Conservation (phyloP, 2,329 filamentous ascomycete species). For the Fusarium illudens region DNA sequence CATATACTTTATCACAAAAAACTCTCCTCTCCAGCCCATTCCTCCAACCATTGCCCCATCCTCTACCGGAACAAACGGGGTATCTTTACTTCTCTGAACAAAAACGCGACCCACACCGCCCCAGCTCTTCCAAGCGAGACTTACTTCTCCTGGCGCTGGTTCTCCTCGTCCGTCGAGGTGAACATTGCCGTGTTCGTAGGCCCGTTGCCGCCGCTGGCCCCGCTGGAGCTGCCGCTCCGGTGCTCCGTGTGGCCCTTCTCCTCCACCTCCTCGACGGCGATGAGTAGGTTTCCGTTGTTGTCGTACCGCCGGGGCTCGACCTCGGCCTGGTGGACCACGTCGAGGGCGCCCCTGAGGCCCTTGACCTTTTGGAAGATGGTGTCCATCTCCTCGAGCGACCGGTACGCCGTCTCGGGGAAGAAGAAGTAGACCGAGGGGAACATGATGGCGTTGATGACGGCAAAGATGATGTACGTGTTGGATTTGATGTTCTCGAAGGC, state of each 20-base stretch:
- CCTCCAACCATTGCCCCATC: background rate
- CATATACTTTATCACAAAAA: conserved; percentile 4
- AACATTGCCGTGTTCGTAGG: conserved; percentile 41
- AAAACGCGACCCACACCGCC: background rate
- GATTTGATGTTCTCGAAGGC: conserved; percentile 65
- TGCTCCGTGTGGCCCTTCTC: conserved; percentile 48
- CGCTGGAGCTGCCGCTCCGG: conserved; percentile 41
- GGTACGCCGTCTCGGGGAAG: conserved; percentile 71
- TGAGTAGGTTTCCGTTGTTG: conserved; percentile 66
- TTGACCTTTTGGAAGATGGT: conserved; percentile 67
- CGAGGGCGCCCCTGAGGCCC: conserved; percentile 50
- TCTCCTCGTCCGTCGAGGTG: conserved; percentile 47
- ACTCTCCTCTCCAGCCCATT: background rate
- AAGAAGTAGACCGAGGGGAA: conserved; percentile 67
- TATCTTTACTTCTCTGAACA: conserved; percentile 7
- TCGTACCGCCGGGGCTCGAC: conserved; percentile 65
- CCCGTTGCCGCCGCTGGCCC: conserved; percentile 25
- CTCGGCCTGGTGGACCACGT: conserved; percentile 49
- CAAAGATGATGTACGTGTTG: conserved; percentile 72
- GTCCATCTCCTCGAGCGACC: conserved; percentile 73
- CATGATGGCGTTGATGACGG: conserved; percentile 69
- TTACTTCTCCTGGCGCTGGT: conserved; percentile 39
- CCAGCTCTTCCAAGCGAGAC: background rate
- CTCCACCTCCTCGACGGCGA: conserved; percentile 54
- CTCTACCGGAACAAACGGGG: background rate